These are phyloP conservation scores for Juglanconis oblonga DNA, from an alignment of 2,329 filamentous ascomycete genomes.

Conservation along the genomic window DNA sequence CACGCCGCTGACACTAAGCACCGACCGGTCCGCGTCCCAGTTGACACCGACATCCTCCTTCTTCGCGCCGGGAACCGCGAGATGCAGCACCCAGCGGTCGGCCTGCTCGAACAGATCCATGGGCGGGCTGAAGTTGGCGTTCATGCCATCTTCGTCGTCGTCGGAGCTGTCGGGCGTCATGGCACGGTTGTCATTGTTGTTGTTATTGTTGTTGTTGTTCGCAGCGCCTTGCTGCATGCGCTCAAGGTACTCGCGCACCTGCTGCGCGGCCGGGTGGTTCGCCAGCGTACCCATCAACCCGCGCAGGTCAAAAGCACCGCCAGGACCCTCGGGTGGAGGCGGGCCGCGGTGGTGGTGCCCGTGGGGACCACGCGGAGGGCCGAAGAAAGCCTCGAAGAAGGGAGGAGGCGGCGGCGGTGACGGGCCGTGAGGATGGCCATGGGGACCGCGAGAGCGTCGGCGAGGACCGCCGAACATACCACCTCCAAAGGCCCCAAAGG, in stretches of 20 bases:
- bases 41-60: conserved; percentile 76
- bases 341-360: conserved; percentile 21
- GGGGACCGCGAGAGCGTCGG: background rate
- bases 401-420: conserved; percentile 8
- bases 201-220: conserved; percentile 15
- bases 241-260: conserved; percentile 37
- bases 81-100: conserved; percentile 63
- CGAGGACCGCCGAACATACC: conserved; percentile 16
- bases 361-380: conserved; percentile 18
- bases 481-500: conserved; percentile 16
- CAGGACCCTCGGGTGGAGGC: conserved; percentile 19
- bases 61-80: conserved; percentile 71
- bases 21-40: conserved; percentile 67
- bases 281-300: conserved; percentile 38
- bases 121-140: conserved; percentile 57
- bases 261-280: conserved; percentile 40
- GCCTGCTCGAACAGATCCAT: conserved; percentile 71
- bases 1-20: conserved; percentile 68
- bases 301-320: conserved; percentile 33
- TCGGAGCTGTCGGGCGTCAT: conserved; percentile 16
- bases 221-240: conserved; percentile 22
- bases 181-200: conserved; percentile 16
- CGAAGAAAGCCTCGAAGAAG: conserved; percentile 8
- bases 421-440: conserved; percentile 3
- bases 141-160: conserved; percentile 22